phyloP scores from a whole-genome alignment of 192 early-diverging fungal genomes.

The Diversispora eburnea region DNA sequence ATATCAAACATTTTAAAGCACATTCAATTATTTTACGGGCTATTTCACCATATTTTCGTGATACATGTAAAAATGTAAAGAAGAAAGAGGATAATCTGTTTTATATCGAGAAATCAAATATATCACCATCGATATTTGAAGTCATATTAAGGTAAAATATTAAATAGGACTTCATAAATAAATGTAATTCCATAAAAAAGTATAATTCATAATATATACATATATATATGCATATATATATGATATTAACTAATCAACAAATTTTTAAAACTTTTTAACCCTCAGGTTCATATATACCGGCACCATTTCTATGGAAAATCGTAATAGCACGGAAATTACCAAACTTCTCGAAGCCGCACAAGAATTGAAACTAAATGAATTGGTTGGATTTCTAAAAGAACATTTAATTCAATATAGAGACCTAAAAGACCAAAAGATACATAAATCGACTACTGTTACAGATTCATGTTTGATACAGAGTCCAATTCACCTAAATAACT shows the following conservation, averaged over 20 bases:
- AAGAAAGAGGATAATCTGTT: neutral
- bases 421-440: neutral
- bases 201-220: neutral
- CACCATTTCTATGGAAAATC: neutral
- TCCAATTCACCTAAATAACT: neutral
- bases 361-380: neutral
- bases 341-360: neutral
- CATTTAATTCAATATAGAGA: neutral
- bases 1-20: conserved; percentile 2
- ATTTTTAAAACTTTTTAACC: neutral
- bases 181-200: neutral
- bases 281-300: conserved; percentile 18
- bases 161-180: neutral
- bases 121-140: conserved; percentile 5
- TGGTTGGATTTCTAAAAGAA: neutral
- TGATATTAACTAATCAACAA: neutral
- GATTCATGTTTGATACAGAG: neutral
- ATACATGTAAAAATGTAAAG: neutral
- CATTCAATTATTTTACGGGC: conserved; percentile 6
- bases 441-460: neutral
- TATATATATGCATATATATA: neutral
- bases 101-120: conserved; percentile 3
- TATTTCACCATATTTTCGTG: conserved; percentile 2
- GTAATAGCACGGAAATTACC: neutral
- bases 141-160: conserved; percentile 9